Percentiles rank a stretch among this genome's conserved stretches.
phyloP scores from a whole-genome alignment of 768 basidiomycete genomes.

The Boletus rubropictus region DNA sequence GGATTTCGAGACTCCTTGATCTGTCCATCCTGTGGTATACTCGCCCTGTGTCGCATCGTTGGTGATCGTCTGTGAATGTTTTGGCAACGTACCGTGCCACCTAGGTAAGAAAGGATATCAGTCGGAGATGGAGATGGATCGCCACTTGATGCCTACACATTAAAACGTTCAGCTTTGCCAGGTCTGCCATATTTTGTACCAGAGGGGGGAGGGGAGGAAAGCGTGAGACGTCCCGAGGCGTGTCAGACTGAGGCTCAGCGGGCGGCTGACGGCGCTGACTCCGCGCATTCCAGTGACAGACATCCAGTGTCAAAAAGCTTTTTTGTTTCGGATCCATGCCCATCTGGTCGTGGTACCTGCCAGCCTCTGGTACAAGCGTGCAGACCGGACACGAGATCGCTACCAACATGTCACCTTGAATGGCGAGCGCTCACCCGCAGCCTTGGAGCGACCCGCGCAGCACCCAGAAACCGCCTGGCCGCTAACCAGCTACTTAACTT shows the following conservation, averaged over 20 bases:
- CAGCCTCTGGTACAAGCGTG: too few relatives aligned
- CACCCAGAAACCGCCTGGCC: slow-evolving; percentile 7
- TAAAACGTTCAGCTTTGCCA: slow-evolving; percentile 57
- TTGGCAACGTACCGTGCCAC: slow-evolving; percentile 38
- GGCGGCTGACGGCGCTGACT: not conserved
- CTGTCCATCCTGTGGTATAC: slow-evolving; percentile 94
- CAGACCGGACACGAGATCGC: slow-evolving; percentile 7
- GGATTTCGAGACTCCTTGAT: slow-evolving; percentile 85
- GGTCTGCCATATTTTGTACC: slow-evolving; percentile 43
- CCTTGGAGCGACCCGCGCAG: slow-evolving; percentile 13
- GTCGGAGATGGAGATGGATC: not conserved
- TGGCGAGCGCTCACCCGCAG: slow-evolving; percentile 10
- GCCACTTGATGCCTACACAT: slow-evolving; percentile 55
- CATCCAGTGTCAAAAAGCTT: not conserved
- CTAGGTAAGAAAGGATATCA: slow-evolving; percentile 26
- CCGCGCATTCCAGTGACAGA: not conserved
- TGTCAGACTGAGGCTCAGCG: too few relatives aligned
- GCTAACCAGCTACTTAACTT: slow-evolving; percentile 10
- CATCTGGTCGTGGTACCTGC: too few relatives aligned
- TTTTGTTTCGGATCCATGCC: not conserved
- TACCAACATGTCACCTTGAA: slow-evolving; percentile 26
- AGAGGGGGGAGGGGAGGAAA: not conserved
- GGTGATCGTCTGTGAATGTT: not conserved
- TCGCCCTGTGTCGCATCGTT: slow-evolving; percentile 48
- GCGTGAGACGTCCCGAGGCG: too few relatives aligned